Percentiles rank a stretch among this genome's conserved stretches.
Evolutionary conservation across 2,329 filamentous ascomycete species (phyloP).

Genomic region (Colletotrichum liriopes): DNA sequence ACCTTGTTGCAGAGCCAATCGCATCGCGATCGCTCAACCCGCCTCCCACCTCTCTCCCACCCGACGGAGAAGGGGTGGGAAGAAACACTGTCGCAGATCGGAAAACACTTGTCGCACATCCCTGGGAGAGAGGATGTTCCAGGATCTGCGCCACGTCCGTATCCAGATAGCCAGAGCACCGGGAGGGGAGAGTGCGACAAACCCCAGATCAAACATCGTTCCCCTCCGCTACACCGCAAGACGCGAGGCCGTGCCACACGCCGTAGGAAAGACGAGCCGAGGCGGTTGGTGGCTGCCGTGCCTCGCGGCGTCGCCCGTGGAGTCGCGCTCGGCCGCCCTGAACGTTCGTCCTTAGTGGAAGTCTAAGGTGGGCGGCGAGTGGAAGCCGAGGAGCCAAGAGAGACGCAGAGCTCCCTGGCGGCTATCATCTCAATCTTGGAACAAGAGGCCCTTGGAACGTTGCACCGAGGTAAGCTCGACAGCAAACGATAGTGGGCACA

Average conservation of each 20-base stretch:
- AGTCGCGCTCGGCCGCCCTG: constrained; percentile 31
- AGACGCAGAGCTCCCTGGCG: constrained; percentile 24
- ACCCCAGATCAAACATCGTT: constrained; percentile 27
- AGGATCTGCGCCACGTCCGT: constrained; percentile 39
- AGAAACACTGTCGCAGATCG: constrained; percentile 40
- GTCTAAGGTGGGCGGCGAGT: neutral
- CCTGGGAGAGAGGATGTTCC: constrained; percentile 30
- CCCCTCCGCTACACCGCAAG: neutral
- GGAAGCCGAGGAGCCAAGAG: neutral
- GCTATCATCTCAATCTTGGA: constrained; percentile 40
- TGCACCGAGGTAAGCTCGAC: constrained; percentile 23
- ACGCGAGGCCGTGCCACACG: constrained; percentile 7
- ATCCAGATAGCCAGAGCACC: neutral
- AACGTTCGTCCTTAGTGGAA: constrained; percentile 27
- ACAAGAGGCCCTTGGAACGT: constrained; percentile 20
- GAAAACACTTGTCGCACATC: constrained; percentile 39
- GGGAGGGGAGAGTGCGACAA: neutral
- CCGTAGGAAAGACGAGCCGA: constrained; percentile 18
- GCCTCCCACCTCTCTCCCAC: neutral
- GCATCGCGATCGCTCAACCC: constrained; percentile 17
- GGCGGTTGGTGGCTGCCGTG: neutral
- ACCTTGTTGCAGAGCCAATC: constrained; percentile 31
- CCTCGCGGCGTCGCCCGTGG: constrained; percentile 1
- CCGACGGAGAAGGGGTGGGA: neutral
- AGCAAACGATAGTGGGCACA: constrained; percentile 31